Base-by-base conservation (phyloP, 1,284 basidiomycete species). In the Gymnopus androsaceus region DNA sequence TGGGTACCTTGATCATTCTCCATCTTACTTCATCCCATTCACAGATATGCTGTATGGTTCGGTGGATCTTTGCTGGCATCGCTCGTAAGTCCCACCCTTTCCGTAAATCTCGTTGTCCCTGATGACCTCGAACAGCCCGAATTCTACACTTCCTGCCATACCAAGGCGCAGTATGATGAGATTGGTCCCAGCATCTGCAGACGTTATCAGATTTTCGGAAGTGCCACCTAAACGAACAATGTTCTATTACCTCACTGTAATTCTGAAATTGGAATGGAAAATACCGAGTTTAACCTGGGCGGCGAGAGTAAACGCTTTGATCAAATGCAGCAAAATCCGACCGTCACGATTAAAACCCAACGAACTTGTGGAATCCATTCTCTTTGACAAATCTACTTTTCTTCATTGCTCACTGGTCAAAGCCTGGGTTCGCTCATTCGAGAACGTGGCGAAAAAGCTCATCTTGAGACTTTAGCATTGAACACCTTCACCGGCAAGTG, bases 121-220 rank as follows among this genome's bases (percentile, higher is more conserved):
- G 21, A 45, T 37, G 3, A 41, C 44, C 23, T n/a, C 23, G n/a
- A 44, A 44, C 65, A 96, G 86, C 95, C 95, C 63, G 95, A 98
- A 70, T 99, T 99, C 73, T 96, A 97, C 76, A 88, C 88, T n/a
- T 96, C 89, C 56, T 97, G 95, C 75, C 95, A 98, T 78, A 95
- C 93, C 60, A 96, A 97, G 73, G 93, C 92, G 15, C 94, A 98
- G 68, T 98, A 98, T 70, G 94, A 98, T 69, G 96, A 99, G 75
- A 87, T 96, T 64, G 95, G 96, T 15, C 95, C 96, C 8, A 94
- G 92, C 68, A 95, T 98, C 64, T 95, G 94, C 76, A 84, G 95
- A 68, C 81, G 94, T 66, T 96, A 96, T 81, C 90, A 94, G 70
- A 95, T 96, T 61, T 96, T 96, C 70, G 94, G 94, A 56, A 94